A percentile compares a stretch with the other conserved stretches of the same genome.
These are phyloP conservation scores for Candida ortonii DNA, from an alignment of 805 yeast species.

Conservation along the genomic window DNA sequence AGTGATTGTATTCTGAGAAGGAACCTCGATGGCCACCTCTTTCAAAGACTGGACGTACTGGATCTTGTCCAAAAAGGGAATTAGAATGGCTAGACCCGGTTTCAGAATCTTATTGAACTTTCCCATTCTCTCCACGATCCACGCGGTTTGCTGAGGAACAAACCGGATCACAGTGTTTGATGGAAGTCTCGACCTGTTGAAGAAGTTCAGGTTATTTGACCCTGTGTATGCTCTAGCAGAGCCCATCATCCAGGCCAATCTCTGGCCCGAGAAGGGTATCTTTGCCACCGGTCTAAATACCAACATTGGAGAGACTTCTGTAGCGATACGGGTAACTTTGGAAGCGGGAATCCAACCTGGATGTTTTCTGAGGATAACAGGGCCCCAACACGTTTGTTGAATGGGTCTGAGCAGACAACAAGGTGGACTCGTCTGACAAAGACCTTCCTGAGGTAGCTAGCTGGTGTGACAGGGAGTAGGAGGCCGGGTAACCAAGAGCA, in stretches of 20 bases:
- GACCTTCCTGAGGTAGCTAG: too few relatives aligned
- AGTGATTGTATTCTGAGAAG: constrained; percentile 80
- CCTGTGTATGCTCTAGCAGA: constrained; percentile 10
- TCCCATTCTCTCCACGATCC: constrained; percentile 92
- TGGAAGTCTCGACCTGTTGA: constrained; percentile 48
- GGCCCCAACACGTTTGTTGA: too few relatives aligned
- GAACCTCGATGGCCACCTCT: constrained; percentile 83
- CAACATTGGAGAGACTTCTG: not conserved
- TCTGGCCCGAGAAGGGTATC: not conserved
- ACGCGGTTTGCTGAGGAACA: constrained; percentile 88
- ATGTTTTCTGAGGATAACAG: too few relatives aligned
- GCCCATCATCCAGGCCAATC: not conserved
- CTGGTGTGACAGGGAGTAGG: too few relatives aligned
- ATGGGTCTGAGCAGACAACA: too few relatives aligned
- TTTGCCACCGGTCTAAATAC: constrained; percentile 8
- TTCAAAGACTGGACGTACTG: constrained; percentile 80
- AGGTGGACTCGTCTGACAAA: too few relatives aligned
- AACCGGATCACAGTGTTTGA: constrained; percentile 70
- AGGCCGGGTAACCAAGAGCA: too few relatives aligned
- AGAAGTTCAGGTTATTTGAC: constrained; percentile 24
- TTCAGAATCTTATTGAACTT: constrained; percentile 64
- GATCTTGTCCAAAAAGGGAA: constrained; percentile 73
- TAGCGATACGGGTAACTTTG: too few relatives aligned
- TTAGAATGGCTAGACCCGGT: constrained; percentile 73
- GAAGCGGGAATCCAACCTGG: too few relatives aligned